Conservation (phyloP, 345 rosid species). For the Passiflora organensis region DNA sequence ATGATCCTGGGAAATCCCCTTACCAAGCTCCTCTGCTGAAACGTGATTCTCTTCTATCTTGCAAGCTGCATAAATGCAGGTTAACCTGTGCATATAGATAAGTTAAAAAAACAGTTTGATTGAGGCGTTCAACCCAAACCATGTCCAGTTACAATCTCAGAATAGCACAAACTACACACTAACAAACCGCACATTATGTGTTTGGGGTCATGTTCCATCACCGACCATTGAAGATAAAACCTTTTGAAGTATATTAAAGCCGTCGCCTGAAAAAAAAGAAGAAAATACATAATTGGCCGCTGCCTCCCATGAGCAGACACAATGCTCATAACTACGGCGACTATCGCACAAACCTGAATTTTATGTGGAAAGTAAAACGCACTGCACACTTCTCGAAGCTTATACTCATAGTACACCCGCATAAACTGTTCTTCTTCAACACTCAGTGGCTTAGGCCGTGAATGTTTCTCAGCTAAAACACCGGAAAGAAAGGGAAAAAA, state of each 20-base stretch:
- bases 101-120: slow-evolving; percentile 9
- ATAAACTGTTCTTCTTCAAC: slow-evolving; percentile 85
- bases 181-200: slow-evolving; percentile 65
- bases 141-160: slow-evolving; percentile 1
- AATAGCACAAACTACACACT: background rate
- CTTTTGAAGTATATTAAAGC: slow-evolving; percentile 93
- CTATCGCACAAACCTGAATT: slow-evolving; percentile 56
- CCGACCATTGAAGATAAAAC: slow-evolving; percentile 95
- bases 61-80: slow-evolving; percentile 90
- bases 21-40: slow-evolving; percentile 99
- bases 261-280: slow-evolving; percentile 62
- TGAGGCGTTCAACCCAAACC: background rate
- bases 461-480: slow-evolving; percentile 66
- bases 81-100: slow-evolving; percentile 59
- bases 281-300: slow-evolving; percentile 6
- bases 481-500: background rate
- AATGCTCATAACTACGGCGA: background rate
- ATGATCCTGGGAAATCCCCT: slow-evolving; percentile 96
- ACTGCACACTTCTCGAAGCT: slow-evolving; percentile 93
- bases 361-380: slow-evolving; percentile 95
- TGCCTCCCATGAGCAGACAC: background rate
- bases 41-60: slow-evolving; percentile 98
- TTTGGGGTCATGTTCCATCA: slow-evolving; percentile 98
- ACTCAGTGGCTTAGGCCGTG: slow-evolving; percentile 69
- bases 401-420: slow-evolving; percentile 83